phyloP scores from a whole-genome alignment of 352 stramenopile genomes.

The Phytophthora pluvialis region DNA sequence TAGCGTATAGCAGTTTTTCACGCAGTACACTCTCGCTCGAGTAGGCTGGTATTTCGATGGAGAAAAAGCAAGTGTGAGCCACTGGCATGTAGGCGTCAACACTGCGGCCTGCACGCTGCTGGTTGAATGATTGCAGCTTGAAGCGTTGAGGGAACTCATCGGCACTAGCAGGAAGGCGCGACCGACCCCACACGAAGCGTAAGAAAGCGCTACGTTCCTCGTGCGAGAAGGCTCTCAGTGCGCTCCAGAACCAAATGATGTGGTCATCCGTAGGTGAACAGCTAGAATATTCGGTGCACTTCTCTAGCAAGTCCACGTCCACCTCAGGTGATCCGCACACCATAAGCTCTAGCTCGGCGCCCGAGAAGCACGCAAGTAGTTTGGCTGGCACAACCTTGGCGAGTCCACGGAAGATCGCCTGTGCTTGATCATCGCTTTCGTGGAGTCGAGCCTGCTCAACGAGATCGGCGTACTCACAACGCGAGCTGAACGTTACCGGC shows the following conservation, averaged over 20 bases:
- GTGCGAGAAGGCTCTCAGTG: constrained; percentile 76
- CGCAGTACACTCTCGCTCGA: constrained; percentile 76
- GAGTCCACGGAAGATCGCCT: constrained; percentile 62
- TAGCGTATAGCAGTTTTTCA: constrained; percentile 90
- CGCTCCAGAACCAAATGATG: constrained; percentile 90
- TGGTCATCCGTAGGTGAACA: constrained; percentile 75
- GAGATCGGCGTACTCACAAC: constrained; percentile 81
- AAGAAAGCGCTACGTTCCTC: constrained; percentile 88
- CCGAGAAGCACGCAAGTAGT: constrained; percentile 82
- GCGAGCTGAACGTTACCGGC: constrained; percentile 81
- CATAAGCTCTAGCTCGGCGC: constrained; percentile 81
- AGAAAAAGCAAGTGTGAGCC: constrained; percentile 99
- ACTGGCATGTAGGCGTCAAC: constrained; percentile 93
- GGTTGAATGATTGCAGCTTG: constrained; percentile 92
- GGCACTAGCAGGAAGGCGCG: constrained; percentile 78
- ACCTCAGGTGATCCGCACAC: constrained; percentile 86
- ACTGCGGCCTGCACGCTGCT: constrained; percentile 44
- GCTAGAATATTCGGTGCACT: constrained; percentile 89
- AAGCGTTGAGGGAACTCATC: constrained; percentile 91
- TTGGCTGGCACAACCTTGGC: constrained; percentile 78
- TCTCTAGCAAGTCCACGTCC: constrained; percentile 80
- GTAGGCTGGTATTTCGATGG: constrained; percentile 95
- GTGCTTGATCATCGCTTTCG: constrained; percentile 72
- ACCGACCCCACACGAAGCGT: constrained; percentile 93
- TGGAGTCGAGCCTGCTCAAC: constrained; percentile 82